Evolutionary conservation across 202 grass and related monocot genomes (phyloP).

Genomic region (Hordeum pubiflorum): DNA sequence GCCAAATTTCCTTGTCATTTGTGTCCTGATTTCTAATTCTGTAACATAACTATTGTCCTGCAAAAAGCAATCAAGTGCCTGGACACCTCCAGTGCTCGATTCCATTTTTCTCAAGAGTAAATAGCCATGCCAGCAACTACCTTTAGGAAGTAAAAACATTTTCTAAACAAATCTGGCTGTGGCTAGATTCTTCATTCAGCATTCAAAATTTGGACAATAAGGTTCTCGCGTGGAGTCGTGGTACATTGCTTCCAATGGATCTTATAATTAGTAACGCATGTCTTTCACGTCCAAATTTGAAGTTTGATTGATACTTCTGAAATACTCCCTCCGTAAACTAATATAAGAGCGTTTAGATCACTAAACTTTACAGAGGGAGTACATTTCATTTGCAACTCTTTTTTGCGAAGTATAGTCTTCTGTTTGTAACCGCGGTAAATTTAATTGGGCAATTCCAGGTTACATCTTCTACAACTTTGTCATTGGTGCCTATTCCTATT

Average conservation of each 20-base stretch:
- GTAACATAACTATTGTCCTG: not conserved
- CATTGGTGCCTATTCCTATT: constrained; percentile 98
- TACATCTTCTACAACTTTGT: constrained; percentile 96
- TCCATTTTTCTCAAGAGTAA: not conserved
- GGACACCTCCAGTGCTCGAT: not conserved
- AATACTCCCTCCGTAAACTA: too few relatives aligned
- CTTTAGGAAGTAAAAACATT: not conserved
- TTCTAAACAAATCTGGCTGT: not conserved
- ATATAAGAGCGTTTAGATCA: too few relatives aligned
- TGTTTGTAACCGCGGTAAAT: not conserved
- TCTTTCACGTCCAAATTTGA: not conserved
- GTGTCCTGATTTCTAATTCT: not conserved
- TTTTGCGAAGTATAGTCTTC: not conserved
- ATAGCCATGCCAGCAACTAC: not conserved
- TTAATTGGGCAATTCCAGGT: constrained; percentile 38
- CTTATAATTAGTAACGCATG: not conserved
- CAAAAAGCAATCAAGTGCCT: not conserved
- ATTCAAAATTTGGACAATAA: not conserved
- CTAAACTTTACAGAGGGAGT: too few relatives aligned
- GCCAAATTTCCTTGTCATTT: not conserved
- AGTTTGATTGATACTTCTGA: not conserved
- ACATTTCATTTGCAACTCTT: not conserved
- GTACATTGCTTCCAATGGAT: not conserved
- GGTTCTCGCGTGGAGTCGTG: not conserved
- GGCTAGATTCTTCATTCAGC: not conserved